phyloP scores from a whole-genome alignment of 768 basidiomycete species.

The Tricholoma bakamatsutake region DNA sequence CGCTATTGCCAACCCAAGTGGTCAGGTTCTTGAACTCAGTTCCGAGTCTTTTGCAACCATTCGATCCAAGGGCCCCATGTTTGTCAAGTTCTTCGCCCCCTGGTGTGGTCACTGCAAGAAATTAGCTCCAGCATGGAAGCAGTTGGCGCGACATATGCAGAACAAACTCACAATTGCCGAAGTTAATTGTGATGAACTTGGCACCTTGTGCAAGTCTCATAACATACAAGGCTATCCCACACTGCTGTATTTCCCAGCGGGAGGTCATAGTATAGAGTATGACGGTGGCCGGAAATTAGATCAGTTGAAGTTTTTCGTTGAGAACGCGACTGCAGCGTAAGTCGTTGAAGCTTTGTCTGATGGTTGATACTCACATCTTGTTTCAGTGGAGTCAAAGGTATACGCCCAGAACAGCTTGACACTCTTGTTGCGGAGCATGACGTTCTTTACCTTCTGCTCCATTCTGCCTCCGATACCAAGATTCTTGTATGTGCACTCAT shows the following conservation, averaged over 20 bases:
- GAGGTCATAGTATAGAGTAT: conserved; percentile 66
- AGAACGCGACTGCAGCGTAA: conserved; percentile 69
- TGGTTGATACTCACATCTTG: background rate
- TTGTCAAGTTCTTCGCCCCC: conserved; percentile 80
- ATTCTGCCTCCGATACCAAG: conserved; percentile 34
- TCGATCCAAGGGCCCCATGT: conserved; percentile 35
- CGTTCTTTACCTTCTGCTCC: conserved; percentile 50
- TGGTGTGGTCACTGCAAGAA: conserved; percentile 99
- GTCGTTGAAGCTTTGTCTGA: conserved; percentile 22
- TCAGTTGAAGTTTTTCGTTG: conserved; percentile 65
- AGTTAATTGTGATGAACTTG: conserved; percentile 82
- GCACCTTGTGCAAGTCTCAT: conserved; percentile 57
- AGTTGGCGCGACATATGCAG: conserved; percentile 68
- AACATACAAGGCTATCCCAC: conserved; percentile 81
- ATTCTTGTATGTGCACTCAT: conserved; percentile 25
- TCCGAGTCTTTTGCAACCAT: conserved; percentile 32
- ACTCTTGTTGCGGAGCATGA: conserved; percentile 27
- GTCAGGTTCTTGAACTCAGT: conserved; percentile 33
- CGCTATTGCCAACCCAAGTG: conserved; percentile 26
- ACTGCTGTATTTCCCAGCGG: conserved; percentile 58
- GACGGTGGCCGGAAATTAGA: conserved; percentile 65
- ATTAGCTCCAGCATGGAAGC: conserved; percentile 75
- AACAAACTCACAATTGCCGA: conserved; percentile 73
- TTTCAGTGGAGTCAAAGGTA: conserved; percentile 23
- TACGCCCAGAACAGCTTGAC: conserved; percentile 38